phyloP scores from a whole-genome alignment of 2,329 filamentous ascomycete genomes.

The Massarina eburnea region DNA sequence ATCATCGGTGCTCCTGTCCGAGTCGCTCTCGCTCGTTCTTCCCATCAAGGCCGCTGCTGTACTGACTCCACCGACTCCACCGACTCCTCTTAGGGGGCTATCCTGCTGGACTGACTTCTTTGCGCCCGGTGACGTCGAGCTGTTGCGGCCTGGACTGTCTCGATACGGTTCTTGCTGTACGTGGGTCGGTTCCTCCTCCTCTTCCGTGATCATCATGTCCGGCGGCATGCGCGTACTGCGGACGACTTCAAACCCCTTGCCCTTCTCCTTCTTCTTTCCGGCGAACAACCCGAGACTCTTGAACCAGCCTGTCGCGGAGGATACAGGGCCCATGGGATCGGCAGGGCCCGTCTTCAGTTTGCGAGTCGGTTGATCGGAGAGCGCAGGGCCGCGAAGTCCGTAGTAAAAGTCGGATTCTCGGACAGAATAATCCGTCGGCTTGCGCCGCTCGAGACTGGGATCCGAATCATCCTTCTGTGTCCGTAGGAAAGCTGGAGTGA shows the following conservation, averaged over 20 bases:
- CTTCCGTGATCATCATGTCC: constrained; percentile 66
- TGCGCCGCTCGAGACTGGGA: constrained; percentile 55
- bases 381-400: constrained; percentile 81
- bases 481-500: constrained; percentile 55
- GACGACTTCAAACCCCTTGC: constrained; percentile 96
- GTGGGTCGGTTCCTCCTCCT: constrained; percentile 57
- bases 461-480: constrained; percentile 54
- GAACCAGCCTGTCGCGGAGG: constrained; percentile 88
- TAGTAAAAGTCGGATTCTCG: constrained; percentile 98
- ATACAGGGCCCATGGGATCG: constrained; percentile 88
- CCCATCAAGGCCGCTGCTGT: constrained; percentile 33
- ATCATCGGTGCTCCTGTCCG: constrained; percentile 46
- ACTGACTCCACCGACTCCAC: constrained; percentile 17
- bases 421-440: constrained; percentile 82
- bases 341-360: constrained; percentile 91
- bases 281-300: constrained; percentile 66
- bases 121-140: constrained; percentile 14
- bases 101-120: constrained; percentile 12
- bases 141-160: constrained; percentile 49
- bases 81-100: constrained; percentile 13
- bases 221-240: constrained; percentile 80
- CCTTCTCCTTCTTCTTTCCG: constrained; percentile 88
- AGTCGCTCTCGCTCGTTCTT: constrained; percentile 47
- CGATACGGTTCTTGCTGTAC: constrained; percentile 51
- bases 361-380: constrained; percentile 78